These are phyloP conservation scores for Helicocarpus griseus DNA, from an alignment of 2,329 filamentous ascomycete species.

Conservation along the genomic window DNA sequence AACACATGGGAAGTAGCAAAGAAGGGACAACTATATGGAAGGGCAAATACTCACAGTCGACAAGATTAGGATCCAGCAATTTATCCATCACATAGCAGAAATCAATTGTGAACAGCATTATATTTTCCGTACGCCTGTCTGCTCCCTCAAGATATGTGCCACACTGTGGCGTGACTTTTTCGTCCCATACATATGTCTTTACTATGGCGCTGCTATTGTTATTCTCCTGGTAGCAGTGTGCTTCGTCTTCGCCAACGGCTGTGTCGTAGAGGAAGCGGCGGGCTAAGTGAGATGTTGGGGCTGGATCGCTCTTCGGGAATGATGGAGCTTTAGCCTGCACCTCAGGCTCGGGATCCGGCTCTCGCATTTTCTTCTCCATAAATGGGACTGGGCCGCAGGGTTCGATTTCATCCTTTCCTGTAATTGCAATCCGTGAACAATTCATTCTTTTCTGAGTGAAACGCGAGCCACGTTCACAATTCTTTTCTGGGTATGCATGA, in stretches of 20 bases:
- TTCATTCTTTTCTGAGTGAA: no score
- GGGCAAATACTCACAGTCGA: no score
- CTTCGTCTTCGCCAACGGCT: not conserved
- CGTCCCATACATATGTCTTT: not conserved
- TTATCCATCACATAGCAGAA: not conserved
- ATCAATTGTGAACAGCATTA: not conserved
- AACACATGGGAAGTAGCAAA: no score
- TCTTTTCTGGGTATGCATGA: no score
- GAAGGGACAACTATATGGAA: no score
- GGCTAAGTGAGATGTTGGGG: no score
- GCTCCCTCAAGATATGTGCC: not conserved
- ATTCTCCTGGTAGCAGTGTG: not conserved
- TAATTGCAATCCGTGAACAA: no score
- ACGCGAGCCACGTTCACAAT: no score
- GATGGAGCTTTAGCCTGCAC: no score
- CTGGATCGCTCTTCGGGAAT: no score
- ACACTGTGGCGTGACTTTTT: not conserved
- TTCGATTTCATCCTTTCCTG: not conserved
- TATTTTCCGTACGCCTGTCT: not conserved
- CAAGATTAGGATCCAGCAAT: not conserved
- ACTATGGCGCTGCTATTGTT: not conserved
- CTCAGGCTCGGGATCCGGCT: not conserved
- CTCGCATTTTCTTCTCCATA: not conserved
- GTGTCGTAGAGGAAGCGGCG: conserved; percentile 1
- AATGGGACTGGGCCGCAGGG: not conserved